Percentiles rank a stretch among this genome's conserved stretches.
Conservation (phyloP, 805 yeast genomes). For the Debaryomyces maramus region DNA sequence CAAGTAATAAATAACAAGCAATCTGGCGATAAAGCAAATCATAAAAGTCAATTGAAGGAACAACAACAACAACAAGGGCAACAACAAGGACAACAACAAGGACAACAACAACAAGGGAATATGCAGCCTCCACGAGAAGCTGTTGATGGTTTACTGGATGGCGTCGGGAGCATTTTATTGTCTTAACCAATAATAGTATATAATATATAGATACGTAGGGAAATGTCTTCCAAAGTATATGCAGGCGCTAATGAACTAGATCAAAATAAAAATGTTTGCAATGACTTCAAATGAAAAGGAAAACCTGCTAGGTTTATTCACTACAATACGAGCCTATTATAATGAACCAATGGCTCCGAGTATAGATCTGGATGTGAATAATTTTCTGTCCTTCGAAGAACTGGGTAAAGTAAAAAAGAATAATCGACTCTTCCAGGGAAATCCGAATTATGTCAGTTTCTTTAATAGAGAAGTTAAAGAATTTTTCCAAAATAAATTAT, state of each 20-base stretch:
- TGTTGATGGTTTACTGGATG: background rate
- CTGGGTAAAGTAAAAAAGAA: background rate
- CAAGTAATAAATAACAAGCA: too few species aligned
- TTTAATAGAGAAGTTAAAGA: slow-evolving; percentile 30
- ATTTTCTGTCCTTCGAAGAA: too few species aligned
- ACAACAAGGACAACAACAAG: slow-evolving; percentile 2
- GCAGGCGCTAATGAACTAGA: background rate
- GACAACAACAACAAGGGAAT: background rate
- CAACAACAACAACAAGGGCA: too few species aligned
- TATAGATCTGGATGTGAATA: too few species aligned
- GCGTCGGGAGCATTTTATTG: background rate
- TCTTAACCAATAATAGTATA: background rate
- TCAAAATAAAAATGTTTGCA: background rate
- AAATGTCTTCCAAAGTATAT: too few species aligned
- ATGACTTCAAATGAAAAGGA: background rate
- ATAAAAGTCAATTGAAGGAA: too few species aligned
- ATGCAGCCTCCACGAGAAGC: too few species aligned
- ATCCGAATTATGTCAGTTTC: slow-evolving; percentile 25
- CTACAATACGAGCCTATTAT: too few species aligned
- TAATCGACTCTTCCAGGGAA: slow-evolving; percentile 25
- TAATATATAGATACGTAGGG: background rate
- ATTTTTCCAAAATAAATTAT: slow-evolving; percentile 13
- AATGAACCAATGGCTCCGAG: background rate
- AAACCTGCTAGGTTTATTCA: too few species aligned
- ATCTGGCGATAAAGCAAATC: too few species aligned